Base-by-base conservation (phyloP, 2,329 filamentous ascomycete species). In the Rachicladosporium sp. region DNA sequence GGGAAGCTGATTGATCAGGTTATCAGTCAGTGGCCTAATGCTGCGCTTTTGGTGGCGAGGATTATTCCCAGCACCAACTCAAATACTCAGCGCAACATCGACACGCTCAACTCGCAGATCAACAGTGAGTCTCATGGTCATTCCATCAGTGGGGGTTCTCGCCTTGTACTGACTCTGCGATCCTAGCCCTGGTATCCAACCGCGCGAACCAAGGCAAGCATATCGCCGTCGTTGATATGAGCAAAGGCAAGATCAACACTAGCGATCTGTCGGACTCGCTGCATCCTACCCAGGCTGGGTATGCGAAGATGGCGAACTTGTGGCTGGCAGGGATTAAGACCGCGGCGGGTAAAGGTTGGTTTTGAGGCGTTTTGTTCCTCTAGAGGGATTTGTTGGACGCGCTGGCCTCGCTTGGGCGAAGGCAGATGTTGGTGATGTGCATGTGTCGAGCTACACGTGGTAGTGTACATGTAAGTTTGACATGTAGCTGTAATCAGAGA, bases 261-360 rank as follows among this genome's bases (percentile, higher is more conserved):
- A 23, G 35, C 4, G 40, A 42, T 19, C 31, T 42, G 7, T 27
- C n/a, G 10, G 40, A 45, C 30, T 30, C 19, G 4, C 33, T 43
- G 30, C 43, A 45, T 29, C 43, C 43, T 7, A 43, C 38, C n/a
- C 37, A 43, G 10, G 10, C 15, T 10, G 43, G 43, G 3, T 45
- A 37, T 29, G 12, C 33, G 15, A 45, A 45, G 35, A 45, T 43
- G 43, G 43, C 43, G 31, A 31, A 13, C n/a, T 11, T 44, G 6
- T 42, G 36, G 40, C 30, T 38, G 27, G 19, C 44, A 6, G 44
- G 42, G 2, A 23, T 46, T 31, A 33, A 32, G 10, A 31, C 32
- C 30, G 44, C 30, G 6, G 33, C 11, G 21, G 15, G 29, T 2
- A 23, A 34, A 21, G 41, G 43, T 1, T 40, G 38, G 38, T n/a